phyloP scores from a whole-genome alignment of 2,329 filamentous ascomycete species.

The Aspergillus bombycis region DNA sequence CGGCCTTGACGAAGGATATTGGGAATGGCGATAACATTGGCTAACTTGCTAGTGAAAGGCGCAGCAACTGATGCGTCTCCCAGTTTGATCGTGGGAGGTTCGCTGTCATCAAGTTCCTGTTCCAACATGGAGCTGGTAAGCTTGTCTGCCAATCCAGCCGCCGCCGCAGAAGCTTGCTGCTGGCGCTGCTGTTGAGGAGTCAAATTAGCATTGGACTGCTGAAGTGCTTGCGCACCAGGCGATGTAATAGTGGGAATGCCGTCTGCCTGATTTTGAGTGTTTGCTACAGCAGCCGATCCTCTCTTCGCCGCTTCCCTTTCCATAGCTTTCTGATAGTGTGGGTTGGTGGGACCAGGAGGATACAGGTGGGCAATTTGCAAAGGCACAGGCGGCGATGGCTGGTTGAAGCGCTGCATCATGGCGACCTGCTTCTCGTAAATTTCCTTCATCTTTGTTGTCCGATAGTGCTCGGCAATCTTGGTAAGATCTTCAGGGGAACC shows the following conservation, averaged over 20 bases:
- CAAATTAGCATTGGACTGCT: slow-evolving; percentile 54
- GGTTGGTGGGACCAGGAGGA: slow-evolving; percentile 85
- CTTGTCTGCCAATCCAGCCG: slow-evolving; percentile 80
- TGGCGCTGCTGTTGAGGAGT: slow-evolving; percentile 56
- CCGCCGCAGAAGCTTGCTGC: slow-evolving; percentile 67
- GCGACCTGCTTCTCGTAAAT: slow-evolving; percentile 94
- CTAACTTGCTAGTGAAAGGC: slow-evolving; percentile 95
- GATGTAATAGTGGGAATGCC: slow-evolving; percentile 67
- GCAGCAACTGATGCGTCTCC: slow-evolving; percentile 96
- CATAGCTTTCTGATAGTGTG: slow-evolving; percentile 91
- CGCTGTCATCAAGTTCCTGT: slow-evolving; percentile 80
- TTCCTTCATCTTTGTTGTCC: slow-evolving; percentile 97
- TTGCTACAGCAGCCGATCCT: slow-evolving; percentile 62
- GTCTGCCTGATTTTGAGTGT: slow-evolving; percentile 56
- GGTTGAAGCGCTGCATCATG: slow-evolving; percentile 94
- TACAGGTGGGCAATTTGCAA: slow-evolving; percentile 90
- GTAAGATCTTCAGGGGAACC: slow-evolving; percentile 88
- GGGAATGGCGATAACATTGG: slow-evolving; percentile 93
- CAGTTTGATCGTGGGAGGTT: slow-evolving; percentile 94
- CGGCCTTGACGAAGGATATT: slow-evolving; percentile 98
- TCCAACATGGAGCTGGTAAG: slow-evolving; percentile 88
- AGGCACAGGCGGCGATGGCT: slow-evolving; percentile 90
- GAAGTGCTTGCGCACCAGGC: slow-evolving; percentile 64
- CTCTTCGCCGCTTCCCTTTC: slow-evolving; percentile 83
- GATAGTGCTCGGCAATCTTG: slow-evolving; percentile 88